Evolutionary conservation across 1,284 basidiomycete species (phyloP).

Genomic region (Ganoderma lingzhi): DNA sequence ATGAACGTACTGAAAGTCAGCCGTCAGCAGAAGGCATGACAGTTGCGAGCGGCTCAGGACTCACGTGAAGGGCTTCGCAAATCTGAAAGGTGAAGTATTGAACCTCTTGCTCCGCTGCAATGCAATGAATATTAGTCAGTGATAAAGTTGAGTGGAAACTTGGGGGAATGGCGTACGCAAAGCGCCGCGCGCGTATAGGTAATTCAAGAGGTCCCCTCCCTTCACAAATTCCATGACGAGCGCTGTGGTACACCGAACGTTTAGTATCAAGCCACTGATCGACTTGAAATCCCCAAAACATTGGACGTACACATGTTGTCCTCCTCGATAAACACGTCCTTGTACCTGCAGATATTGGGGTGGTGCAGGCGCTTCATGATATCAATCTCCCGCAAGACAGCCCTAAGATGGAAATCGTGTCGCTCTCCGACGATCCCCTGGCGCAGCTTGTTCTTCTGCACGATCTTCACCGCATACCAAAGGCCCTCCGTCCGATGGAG

Average conservation of each 20-base stretch:
- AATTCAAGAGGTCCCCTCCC: conserved; percentile 57
- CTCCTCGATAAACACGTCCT: conserved; percentile 76
- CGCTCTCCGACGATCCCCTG: conserved; percentile 10
- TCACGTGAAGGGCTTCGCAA: conserved; percentile 73
- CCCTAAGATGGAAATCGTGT: not conserved
- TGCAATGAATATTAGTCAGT: conserved; percentile 38
- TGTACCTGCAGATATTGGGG: conserved; percentile 81
- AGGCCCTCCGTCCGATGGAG: conserved; percentile 62
- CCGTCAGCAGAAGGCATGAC: conserved; percentile 1
- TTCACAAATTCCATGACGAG: conserved; percentile 27
- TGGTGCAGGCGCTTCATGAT: conserved; percentile 81
- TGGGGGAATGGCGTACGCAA: not conserved
- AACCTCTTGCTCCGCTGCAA: conserved; percentile 62
- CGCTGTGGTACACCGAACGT: conserved; percentile 1
- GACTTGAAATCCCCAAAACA: not conserved
- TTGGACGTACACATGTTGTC: conserved; percentile 55
- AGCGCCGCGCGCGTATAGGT: conserved; percentile 50
- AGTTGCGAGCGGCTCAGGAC: conserved; percentile 27
- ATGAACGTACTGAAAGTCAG: conserved; percentile 70
- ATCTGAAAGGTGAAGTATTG: conserved; percentile 78
- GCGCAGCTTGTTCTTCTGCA: conserved; percentile 54
- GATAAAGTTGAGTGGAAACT: not conserved
- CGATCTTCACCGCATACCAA: conserved; percentile 81
- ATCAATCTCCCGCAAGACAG: conserved; percentile 63
- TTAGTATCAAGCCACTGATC: not conserved